Percentiles rank a stretch among this genome's conserved stretches.
Conservation (phyloP, 768 basidiomycete species). For the Boletus patriciae region DNA sequence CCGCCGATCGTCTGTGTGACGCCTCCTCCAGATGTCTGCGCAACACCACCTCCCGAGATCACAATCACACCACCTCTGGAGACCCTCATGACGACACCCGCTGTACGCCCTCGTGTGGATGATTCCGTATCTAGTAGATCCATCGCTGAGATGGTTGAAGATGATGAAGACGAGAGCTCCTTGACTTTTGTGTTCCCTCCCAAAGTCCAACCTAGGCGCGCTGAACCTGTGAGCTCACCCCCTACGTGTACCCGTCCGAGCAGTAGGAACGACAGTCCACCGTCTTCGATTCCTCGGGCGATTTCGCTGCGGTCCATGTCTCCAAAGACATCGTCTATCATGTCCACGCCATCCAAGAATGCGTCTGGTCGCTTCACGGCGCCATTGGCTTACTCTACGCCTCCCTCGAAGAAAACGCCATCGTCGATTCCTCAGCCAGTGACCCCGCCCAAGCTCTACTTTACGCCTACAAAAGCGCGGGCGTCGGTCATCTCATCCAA, state of each 20-base stretch:
- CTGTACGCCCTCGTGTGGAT: constrained; percentile 14
- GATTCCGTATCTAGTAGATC: constrained; percentile 3
- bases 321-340: constrained; percentile 24
- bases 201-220: constrained; percentile 2
- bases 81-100: constrained; percentile 15
- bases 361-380: constrained; percentile 30
- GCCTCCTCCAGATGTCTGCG: constrained; percentile 25
- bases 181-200: constrained; percentile 27
- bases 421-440: constrained; percentile 66
- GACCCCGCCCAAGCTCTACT: constrained; percentile 37
- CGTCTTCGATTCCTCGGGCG: constrained; percentile 54
- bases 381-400: constrained; percentile 33
- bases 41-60: constrained; percentile 31
- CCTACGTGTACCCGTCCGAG: constrained; percentile 11
- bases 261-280: constrained; percentile 32
- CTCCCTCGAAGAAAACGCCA: constrained; percentile 54
- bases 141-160: constrained; percentile 16
- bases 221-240: constrained; percentile 9
- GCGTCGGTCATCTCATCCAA: constrained; percentile 35
- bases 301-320: constrained; percentile 38
- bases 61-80: constrained; percentile 23
- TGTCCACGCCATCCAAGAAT: constrained; percentile 37
- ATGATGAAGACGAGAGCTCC: constrained; percentile 24
- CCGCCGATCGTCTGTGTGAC: constrained; percentile 40
- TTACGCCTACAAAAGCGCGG: constrained; percentile 37